Base-by-base conservation (phyloP, 169 alveolate genomes). In the Plasmodium gaboni region DNA sequence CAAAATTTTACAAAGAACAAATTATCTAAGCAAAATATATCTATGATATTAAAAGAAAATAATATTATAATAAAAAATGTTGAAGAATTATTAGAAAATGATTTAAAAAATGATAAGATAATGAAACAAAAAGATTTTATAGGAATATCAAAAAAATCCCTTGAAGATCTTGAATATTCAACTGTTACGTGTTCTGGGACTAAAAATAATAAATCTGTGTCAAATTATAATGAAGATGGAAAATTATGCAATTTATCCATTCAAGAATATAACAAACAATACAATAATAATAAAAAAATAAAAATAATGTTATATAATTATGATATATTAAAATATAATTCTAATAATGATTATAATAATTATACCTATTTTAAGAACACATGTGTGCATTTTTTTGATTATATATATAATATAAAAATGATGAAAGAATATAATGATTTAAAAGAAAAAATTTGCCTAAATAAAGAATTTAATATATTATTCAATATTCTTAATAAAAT, bases 341-440 rank as follows among this genome's bases (percentile, higher is more conserved):
- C 46, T 38, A 38, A 38, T 9, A 13, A 19, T 60, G 73, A 83
- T 10, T 68, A 46, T 48, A 67, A 50, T 9, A 59, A 67, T 15
- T 42, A 67, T 17, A 53, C 28, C 17, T 15, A 19, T 60, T 46
- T 32, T 22, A 32, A 83, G 64, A 57, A 83, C 2, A 68, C 28
- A 28, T 63, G 67, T 6, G 68, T 83, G 57, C 68, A 17, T 61
- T 59, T 83, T 38, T 83, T 83, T 46, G 72, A 68, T 28, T 67
- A 61, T 55, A 83, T 83, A n/a, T 83, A 68, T 32, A 83, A 67
- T 72, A 83, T 26, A 61, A 83, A 83, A 44, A 83, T 57, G 85
- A 83, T 83, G 85, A 83, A 83, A 61, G 91, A 83, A 48, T 68
- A 83, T 48, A 83, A 83, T 24, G 24, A 83, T 24, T 38, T 83